Evolutionary conservation across 208 protist species (phyloP), one percentile per base, ranked within the genome.

Genomic region (Dictyostelium gargantuum): DNA sequence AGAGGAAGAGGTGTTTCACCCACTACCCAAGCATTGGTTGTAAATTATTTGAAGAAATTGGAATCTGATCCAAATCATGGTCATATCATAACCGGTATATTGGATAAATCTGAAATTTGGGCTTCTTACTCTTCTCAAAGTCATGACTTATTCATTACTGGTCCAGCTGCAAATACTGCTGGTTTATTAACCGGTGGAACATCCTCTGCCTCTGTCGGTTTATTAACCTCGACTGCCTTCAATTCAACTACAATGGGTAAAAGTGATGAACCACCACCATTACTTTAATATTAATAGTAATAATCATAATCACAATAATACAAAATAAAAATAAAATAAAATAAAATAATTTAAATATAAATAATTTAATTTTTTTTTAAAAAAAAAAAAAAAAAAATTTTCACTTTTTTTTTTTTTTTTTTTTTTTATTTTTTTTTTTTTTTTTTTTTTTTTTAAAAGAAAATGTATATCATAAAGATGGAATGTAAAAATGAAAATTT

Each of bases 101-200:
- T 92, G 0, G 85, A 81, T 26, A 81, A 92, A 68, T 84, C 76
- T 21, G 73, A 79, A 58, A 61, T 73, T 5, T 92, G 85, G 85
- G 4, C n/a, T 3, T 58, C 40, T 3, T 92, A 92, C 52, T 66
- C 70, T 1, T 35, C 38, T 2, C 85, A 92, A 68, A 54, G 46
- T 26, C 85, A 92, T 52, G 85, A 92, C 52, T 74, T 92, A 21
- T 92, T 92, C 54, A 75, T 92, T 35, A 85, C 80, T 11, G 80
- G 61, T 44, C 73, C 85, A 4, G 85, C 52, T 9, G 9, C 48
- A 48, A 42, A 52, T n/a, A 19, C 74, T 15, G 85, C 54, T 13
- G 68, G 68, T 48, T 23, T 92, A 23, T 40, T 81, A n/a, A 81
- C 73, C 38, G 73, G 40, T 38, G 50, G 50, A 38, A 73, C 74